Conservation (phyloP, 139 green algal species). For the Chlamydomonas schloesseri region DNA sequence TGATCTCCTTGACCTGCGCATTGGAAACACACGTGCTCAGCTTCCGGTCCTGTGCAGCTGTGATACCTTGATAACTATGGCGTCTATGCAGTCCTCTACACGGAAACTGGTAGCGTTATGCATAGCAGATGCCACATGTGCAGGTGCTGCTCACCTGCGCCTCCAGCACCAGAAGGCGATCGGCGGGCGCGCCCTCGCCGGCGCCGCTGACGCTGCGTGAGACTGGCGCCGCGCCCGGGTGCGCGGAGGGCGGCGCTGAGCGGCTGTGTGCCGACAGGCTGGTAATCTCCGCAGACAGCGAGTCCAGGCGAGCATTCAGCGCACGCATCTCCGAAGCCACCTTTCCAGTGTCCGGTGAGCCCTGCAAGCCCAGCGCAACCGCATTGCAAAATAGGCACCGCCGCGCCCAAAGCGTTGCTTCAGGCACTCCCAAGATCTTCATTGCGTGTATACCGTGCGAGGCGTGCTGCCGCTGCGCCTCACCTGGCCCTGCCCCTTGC, state of each 20-base stretch:
- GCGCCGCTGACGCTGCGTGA: background rate
- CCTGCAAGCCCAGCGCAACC: too few relatives aligned
- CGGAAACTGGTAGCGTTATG: too few relatives aligned
- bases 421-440: too few relatives aligned
- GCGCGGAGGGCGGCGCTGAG: background rate
- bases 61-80: too few relatives aligned
- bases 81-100: too few relatives aligned
- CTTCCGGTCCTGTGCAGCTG: too few relatives aligned
- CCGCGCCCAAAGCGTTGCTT: too few relatives aligned
- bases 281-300: background rate
- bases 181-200: background rate
- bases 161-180: conserved; percentile 34
- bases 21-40: too few relatives aligned
- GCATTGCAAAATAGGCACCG: too few relatives aligned
- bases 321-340: conserved; percentile 9
- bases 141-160: conserved; percentile 17
- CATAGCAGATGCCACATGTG: too few relatives aligned
- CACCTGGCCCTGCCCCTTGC: conserved; percentile 26
- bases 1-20: conserved; percentile 13
- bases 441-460: too few relatives aligned
- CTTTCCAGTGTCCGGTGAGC: conserved; percentile 9
- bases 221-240: background rate
- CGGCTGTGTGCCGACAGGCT: background rate
- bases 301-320: background rate
- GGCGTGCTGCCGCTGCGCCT: too few relatives aligned